Evolutionary conservation across 768 basidiomycete genomes (phyloP).

Genomic region (Phylloporus scabripes): DNA sequence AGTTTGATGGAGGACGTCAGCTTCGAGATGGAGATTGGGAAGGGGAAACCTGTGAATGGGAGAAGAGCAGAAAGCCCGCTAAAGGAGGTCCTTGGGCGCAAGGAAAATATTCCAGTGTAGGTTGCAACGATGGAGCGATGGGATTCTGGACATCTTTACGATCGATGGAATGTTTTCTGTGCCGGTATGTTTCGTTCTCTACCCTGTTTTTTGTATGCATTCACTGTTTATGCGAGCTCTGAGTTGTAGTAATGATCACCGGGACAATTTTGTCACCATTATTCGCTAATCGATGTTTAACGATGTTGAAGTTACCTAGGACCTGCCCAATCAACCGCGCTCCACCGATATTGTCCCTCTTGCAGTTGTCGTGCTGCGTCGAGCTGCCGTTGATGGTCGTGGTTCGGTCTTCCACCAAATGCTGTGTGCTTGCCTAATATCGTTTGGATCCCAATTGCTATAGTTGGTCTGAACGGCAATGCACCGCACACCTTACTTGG

Average conservation of each 20-base stretch:
- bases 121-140: neutral
- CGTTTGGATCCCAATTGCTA: too few relatives aligned
- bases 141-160: neutral
- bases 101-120: constrained; percentile 23
- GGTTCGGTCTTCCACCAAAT: too few relatives aligned
- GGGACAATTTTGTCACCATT: neutral
- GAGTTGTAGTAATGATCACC: neutral
- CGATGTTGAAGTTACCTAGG: neutral
- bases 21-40: constrained; percentile 40
- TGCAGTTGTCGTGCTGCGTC: too few relatives aligned
- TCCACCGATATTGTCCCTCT: too few relatives aligned
- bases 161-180: constrained; percentile 4
- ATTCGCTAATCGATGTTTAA: neutral
- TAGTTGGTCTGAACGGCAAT: too few relatives aligned
- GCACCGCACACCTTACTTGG: too few relatives aligned
- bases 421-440: too few relatives aligned
- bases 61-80: constrained; percentile 32
- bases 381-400: too few relatives aligned
- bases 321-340: too few relatives aligned
- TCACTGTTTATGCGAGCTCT: neutral
- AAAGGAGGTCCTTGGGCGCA: constrained; percentile 27
- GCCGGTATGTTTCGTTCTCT: constrained; percentile 1
- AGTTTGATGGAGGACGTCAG: constrained; percentile 44
- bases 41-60: constrained; percentile 17
- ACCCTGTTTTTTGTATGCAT: neutral